Base-by-base conservation (phyloP, 2,329 filamentous ascomycete species). In the Claviceps capensis region DNA sequence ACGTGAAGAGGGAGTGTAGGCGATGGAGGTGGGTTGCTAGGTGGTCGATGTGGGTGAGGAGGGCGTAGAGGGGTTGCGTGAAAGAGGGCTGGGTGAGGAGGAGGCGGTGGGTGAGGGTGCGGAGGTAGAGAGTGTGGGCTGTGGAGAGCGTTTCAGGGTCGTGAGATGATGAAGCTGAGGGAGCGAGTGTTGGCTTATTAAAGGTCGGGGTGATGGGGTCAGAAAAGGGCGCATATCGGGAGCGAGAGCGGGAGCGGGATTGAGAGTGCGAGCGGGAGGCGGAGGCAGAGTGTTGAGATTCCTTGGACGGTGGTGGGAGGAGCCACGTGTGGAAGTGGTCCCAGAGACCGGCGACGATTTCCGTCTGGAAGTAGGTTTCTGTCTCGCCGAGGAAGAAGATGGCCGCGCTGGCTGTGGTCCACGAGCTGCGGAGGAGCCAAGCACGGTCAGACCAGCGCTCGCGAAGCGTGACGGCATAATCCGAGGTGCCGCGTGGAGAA, bases 361-460 rank as follows among this genome's bases (percentile, higher is more conserved):
- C 89, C 1, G 86, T 88, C 65, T 96, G 91, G 45, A 97, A 81
- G 61, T 95, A 97, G 3, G 82, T 82, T 58, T 91, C 86, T 14
- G 88, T 84, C 64, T 96, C 90, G 0, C 86, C 88, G 3, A 97
- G 74, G 59, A 97, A 86, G 69, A 95, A 96, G 4, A 95, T 79
- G 1, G 88, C 85, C 2, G 89, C 86, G 61, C 86, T 89, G 59
- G 86, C 85, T 0, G 88, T 94, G 0, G 89, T 91, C 93, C 93
- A 98, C 1, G 91, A 79, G 56, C 82, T 85, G 16, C 93, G 81
- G 76, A 95, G 85, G 0, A 79, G 76, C 37, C 75, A 73, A 4
- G 78, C 76, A 17, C 91, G 77, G 16, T 71, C 63, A 26, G 80
- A 79, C 58, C 82, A 79, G 49, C 86, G 78, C 58, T 78, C 70